Evolutionary conservation across 2,329 filamentous ascomycete genomes (phyloP), one percentile per base, ranked within the genome.

Genomic region (Blastomyces parvus): DNA sequence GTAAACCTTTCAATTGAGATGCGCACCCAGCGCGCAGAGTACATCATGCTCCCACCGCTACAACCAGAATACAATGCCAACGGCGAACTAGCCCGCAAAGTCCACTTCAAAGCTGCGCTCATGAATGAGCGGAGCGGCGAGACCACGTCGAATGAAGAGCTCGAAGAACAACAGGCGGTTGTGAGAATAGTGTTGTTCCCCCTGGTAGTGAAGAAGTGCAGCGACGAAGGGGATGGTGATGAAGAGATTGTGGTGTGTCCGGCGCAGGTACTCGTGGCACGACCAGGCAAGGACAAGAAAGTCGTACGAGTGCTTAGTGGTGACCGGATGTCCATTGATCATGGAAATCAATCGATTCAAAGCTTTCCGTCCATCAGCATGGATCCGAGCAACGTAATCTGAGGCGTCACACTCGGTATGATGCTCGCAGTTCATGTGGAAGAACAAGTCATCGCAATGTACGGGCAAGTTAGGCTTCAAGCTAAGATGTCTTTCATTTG

Each of bases 241-340:
- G 91, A 97, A 68, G 92, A 97, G 80, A 90, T 96, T 67, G 92
- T 97, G 57, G 91, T 99, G 55, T 96, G 89, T 73, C 93, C 93
- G 11, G 94, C 95, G 7, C 93, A 97, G 76, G 94, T 99, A 44
- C 84, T 97, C 65, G 85, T 97, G 53, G 88, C 88, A 36, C 75
- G 77, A 53, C 74, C 69, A 74, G 78, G 70, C 74, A 82, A 79
- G 67, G 77, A 76, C 44, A 76, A 74, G 65, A 72, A 73, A 65
- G 70, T 75, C 60, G 72, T 73, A 50, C 71, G 74, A 61, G 74
- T 75, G 67, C 64, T 72, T 64, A 77, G 74, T 65, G 76, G 73
- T 62, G 78, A 77, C 64, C 74, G 72, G 66, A 77, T 79, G 73
- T 76, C 76, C n/a, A 64, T 78, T 60, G 74, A 78, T 27, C 61